Evolutionary conservation across 1,139 yeast species (phyloP), one percentile per base, ranked within the genome.

Genomic region (Debaryomyces udenii): DNA sequence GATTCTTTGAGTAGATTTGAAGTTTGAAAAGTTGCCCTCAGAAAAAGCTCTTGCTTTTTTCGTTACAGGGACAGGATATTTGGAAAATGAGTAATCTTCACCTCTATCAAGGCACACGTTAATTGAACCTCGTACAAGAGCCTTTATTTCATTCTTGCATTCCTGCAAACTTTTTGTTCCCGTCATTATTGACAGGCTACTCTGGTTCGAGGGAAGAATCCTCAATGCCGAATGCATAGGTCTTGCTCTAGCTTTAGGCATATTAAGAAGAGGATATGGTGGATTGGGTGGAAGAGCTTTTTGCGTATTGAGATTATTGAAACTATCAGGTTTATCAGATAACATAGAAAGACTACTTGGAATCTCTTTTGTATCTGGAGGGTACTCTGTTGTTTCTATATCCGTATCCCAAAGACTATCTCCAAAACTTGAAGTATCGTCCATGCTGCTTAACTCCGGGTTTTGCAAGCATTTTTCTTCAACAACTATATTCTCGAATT

Each of bases 81-180:
- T 55, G n/a, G 70, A 57, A 31, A 49, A 54, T n/a, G 47, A 49
- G 46, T 70, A 71, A 31, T 66, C 63, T n/a, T 51, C 56, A 3
- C 62, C 60, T 6, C 53, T 35, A 46, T 70, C 76, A 14, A 70
- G 57, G 45, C 70, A 61, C 41, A 47, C 63, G 40, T 66, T 61
- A 40, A 58, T 61, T 0, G 72, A 71, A 11, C 65, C 49, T 41
- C 64, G 50, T 3, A 64, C 61, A 31, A 49, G 44, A 3, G 52
- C 46, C 37, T 55, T 55, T 45, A 65, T 42, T 11, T 56, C 59
- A 9, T 31, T 20, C 20, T 53, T 55, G 16, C 54, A 51, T 2
- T 51, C 51, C 13, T 42, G 41, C 5, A 58, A 42, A 39, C 52
- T 49, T 22, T 38, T 38, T 4, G 39, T 13, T 14, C 14, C 28